These are phyloP conservation scores for Nadsonia commutata DNA, from an alignment of 1,139 yeast species.

Conservation along the genomic window DNA sequence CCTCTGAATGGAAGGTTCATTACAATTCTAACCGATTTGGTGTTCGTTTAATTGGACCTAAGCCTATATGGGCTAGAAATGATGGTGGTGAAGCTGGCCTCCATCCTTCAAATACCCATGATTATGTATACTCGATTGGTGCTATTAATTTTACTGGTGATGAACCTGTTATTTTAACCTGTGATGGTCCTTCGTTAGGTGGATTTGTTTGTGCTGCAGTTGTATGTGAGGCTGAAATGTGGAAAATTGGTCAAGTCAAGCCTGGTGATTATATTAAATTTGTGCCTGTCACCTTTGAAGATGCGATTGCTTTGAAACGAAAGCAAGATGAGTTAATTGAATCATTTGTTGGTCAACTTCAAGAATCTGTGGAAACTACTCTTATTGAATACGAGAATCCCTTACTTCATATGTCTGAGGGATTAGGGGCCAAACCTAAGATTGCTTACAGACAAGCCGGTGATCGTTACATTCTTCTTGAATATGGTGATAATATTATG, in stretches of 20 bases:
- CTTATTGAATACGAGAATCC: conserved; percentile 5
- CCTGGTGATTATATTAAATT: conserved; percentile 80
- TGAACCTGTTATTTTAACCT: conserved; percentile 90
- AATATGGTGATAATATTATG: conserved; percentile 79
- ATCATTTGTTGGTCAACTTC: conserved; percentile 7
- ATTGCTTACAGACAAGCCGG: conserved; percentile 93
- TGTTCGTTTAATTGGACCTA: conserved; percentile 86
- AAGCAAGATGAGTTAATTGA: conserved; percentile 35
- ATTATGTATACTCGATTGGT: conserved; percentile 89
- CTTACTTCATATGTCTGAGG: conserved; percentile 3
- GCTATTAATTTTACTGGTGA: conserved; percentile 97
- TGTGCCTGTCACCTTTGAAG: conserved; percentile 55
- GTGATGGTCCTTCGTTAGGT: conserved; percentile 95
- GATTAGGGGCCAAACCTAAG: conserved; percentile 33
- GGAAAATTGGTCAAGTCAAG: conserved; percentile 96
- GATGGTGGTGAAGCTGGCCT: conserved; percentile 98
- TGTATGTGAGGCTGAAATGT: conserved; percentile 88
- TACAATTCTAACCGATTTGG: conserved; percentile 95
- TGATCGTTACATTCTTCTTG: conserved; percentile 79
- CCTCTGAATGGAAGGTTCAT: conserved; percentile 80
- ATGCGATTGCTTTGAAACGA: conserved; percentile 49
- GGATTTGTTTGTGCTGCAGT: conserved; percentile 97
- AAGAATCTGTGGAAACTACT: conserved; percentile 7
- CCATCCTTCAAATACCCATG: conserved; percentile 96
- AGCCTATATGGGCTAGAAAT: conserved; percentile 91